Evolutionary conservation across 495 filamentous ascomycete genomes (phyloP).

Genomic region (Paragyromitra xinjiangensis): DNA sequence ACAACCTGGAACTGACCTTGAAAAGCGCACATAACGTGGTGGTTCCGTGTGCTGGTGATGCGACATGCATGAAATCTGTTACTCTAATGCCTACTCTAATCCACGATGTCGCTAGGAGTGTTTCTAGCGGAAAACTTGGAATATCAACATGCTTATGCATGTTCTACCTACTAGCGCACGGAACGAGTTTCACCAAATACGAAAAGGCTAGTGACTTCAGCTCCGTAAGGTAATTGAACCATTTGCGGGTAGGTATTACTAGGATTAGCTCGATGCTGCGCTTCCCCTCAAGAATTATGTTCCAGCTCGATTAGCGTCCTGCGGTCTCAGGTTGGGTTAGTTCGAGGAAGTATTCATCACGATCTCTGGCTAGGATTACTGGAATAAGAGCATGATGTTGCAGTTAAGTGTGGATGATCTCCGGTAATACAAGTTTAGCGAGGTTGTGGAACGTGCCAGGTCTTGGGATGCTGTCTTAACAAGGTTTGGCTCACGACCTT

Average conservation of each 20-base stretch:
- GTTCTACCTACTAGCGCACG: no score
- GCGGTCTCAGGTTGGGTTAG: neutral
- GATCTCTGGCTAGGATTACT: no score
- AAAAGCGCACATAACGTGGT: neutral
- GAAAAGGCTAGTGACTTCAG: neutral
- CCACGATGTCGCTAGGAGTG: no score
- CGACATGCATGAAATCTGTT: neutral
- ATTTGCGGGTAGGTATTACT: neutral
- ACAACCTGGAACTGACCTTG: no score
- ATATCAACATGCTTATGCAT: no score
- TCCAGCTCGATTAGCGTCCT: no score
- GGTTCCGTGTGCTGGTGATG: neutral
- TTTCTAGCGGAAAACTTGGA: no score
- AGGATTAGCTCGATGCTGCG: neutral
- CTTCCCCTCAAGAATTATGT: no score
- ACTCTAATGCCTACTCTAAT: no score
- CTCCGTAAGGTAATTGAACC: neutral
- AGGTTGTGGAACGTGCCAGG: neutral
- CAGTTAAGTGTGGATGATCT: neutral
- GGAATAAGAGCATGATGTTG: neutral
- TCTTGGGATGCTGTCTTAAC: neutral
- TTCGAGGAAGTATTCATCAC: no score
- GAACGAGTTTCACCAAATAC: neutral
- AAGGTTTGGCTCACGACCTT: neutral
- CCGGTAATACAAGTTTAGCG: neutral